These are phyloP conservation scores for Fusarium protoensiforme DNA, from an alignment of 2,329 filamentous ascomycete species.

Conservation along the genomic window DNA sequence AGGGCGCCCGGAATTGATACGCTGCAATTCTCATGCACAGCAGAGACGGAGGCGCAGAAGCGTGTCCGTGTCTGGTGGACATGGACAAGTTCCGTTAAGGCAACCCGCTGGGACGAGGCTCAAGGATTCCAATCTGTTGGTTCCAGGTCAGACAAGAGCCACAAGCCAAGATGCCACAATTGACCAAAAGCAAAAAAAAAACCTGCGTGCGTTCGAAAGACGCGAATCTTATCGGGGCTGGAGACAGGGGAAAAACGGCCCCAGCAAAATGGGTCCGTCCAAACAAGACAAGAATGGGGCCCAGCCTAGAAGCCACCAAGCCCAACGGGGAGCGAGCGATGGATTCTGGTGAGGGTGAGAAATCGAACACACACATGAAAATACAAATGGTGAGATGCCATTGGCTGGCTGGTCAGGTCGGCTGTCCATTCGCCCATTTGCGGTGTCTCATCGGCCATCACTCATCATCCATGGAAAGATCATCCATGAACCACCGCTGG, in stretches of 20 bases:
- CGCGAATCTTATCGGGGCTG: conserved; percentile 38
- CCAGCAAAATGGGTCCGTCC: conserved; percentile 26
- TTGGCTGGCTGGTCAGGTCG: conserved; percentile 18
- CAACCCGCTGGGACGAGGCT: conserved; percentile 31
- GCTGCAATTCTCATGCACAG: conserved; percentile 23
- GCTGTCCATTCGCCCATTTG: conserved; percentile 20
- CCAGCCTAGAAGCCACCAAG: conserved; percentile 36
- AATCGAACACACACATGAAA: conserved; percentile 27
- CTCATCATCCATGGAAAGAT: conserved; percentile 4
- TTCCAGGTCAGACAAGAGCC: conserved; percentile 19
- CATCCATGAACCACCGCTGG: not conserved
- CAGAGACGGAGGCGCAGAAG: conserved; percentile 29
- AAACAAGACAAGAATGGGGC: conserved; percentile 11
- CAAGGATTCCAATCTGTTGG: conserved; percentile 29
- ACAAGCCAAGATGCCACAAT: conserved; percentile 14
- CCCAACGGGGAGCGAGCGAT: conserved; percentile 28
- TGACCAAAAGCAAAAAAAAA: conserved; percentile 23
- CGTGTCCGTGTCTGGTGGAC: conserved; percentile 4
- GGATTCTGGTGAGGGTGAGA: conserved; percentile 28
- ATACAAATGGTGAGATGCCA: conserved; percentile 23
- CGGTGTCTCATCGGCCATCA: conserved; percentile 26
- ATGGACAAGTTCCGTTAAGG: conserved; percentile 29
- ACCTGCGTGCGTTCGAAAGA: conserved; percentile 19
- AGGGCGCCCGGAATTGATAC: conserved; percentile 6
- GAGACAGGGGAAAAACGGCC: conserved; percentile 19